phyloP scores from a whole-genome alignment of 2,329 filamentous ascomycete genomes.

The Tolypocladium inflatum region DNA sequence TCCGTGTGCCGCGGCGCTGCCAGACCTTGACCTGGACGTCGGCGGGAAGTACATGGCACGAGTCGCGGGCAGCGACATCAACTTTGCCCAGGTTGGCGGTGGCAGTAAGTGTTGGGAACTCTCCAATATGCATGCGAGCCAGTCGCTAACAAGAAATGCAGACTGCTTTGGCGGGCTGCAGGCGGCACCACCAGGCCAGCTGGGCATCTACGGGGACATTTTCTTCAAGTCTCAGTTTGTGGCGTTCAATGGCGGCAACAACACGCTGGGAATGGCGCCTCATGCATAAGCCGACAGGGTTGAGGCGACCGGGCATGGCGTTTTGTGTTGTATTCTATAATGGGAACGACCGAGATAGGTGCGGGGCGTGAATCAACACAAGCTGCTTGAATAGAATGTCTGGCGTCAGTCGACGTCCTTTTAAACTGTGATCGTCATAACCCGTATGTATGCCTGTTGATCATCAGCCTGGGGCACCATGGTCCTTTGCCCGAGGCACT shows the following conservation, averaged over 20 bases:
- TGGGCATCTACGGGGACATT: slow-evolving; percentile 56
- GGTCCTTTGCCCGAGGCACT: background rate
- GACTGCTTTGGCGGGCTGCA: slow-evolving; percentile 57
- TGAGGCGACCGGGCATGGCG: background rate
- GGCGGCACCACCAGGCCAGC: slow-evolving; percentile 35
- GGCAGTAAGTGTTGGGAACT: slow-evolving; percentile 35
- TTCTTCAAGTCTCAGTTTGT: slow-evolving; percentile 54
- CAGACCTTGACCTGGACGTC: slow-evolving; percentile 44
- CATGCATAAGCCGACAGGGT: slow-evolving; percentile 7
- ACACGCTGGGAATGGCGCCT: slow-evolving; percentile 39
- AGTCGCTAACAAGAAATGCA: background rate
- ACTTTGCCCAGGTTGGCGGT: slow-evolving; percentile 39
- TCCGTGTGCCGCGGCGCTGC: slow-evolving; percentile 34
- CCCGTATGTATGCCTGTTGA: background rate
- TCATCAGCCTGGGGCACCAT: no score
- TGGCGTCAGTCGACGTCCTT: background rate
- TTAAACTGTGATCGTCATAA: background rate
- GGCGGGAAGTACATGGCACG: slow-evolving; percentile 47
- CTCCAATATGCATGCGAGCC: slow-evolving; percentile 24
- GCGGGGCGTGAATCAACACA: background rate
- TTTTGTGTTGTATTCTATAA: background rate
- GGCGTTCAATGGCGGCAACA: slow-evolving; percentile 47
- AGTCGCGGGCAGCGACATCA: slow-evolving; percentile 42
- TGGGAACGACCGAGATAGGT: background rate
- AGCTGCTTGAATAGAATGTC: background rate